Evolutionary conservation across 2,329 filamentous ascomycete genomes (phyloP).

Genomic region (Hymenoscyphus fructigenus): DNA sequence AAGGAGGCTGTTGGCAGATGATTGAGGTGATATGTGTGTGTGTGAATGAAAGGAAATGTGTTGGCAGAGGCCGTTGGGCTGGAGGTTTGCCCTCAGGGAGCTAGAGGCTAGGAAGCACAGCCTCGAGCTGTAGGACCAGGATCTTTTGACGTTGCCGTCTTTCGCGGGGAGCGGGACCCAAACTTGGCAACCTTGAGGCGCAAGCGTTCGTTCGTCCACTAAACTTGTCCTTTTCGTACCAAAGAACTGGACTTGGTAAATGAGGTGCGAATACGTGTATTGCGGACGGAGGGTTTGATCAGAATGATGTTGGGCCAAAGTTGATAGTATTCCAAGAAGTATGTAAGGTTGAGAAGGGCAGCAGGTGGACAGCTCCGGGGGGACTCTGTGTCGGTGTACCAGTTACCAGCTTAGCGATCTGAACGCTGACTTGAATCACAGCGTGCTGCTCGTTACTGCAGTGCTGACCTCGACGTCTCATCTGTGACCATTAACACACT

Average conservation of each 20-base stretch:
- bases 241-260: background rate
- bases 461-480: conserved; percentile 1
- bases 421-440: background rate
- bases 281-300: background rate
- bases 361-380: background rate
- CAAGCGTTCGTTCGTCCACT: background rate
- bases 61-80: background rate
- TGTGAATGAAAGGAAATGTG: background rate
- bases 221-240: background rate
- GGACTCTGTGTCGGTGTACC: background rate
- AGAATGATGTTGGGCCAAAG: background rate
- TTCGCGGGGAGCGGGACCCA: background rate
- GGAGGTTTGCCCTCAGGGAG: background rate
- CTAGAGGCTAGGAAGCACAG: background rate
- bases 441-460: background rate
- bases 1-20: background rate
- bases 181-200: background rate
- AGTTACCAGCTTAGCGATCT: background rate
- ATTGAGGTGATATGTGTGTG: background rate
- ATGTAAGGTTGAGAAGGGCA: background rate
- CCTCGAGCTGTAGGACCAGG: background rate
- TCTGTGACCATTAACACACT: background rate
- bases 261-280: background rate
- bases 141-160: too few species aligned
- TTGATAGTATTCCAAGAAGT: background rate